Conservation (phyloP, 176 grass and related monocot genomes). For the Zizania latifolia region DNA sequence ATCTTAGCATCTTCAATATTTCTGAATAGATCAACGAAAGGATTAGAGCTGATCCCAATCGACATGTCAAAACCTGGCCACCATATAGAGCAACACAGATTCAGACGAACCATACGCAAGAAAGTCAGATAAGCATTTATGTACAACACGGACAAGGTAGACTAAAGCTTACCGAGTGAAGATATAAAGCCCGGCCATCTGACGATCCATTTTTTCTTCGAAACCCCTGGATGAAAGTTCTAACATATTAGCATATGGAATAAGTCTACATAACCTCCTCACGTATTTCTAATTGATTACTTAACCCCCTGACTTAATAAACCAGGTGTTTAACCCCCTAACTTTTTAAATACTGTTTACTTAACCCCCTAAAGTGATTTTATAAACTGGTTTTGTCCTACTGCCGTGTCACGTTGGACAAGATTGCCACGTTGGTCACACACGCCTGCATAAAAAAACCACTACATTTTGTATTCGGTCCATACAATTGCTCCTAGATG, state of each 20-base stretch:
- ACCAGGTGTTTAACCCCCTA: too few species aligned
- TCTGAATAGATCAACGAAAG: conserved; percentile 91
- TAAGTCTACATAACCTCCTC: too few species aligned
- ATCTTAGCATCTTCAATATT: conserved; percentile 58
- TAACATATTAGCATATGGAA: not conserved
- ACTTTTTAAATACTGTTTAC: too few species aligned
- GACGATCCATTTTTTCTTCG: conserved; percentile 41
- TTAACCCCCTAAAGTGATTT: too few species aligned
- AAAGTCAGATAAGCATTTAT: not conserved
- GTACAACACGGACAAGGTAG: not conserved
- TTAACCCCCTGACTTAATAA: too few species aligned
- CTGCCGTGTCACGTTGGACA: too few species aligned
- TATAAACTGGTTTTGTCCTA: too few species aligned
- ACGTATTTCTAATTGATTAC: too few species aligned
- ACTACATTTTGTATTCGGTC: too few species aligned
- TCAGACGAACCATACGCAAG: not conserved
- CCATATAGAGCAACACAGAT: conserved; percentile 11
- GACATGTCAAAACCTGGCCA: conserved; percentile 70
- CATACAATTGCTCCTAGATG: too few species aligned
- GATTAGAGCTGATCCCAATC: conserved; percentile 70
- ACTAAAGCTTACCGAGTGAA: conserved; percentile 63
- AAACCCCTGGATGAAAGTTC: conserved; percentile 50
- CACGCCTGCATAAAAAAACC: too few species aligned
- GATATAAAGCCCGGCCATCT: conserved; percentile 66
- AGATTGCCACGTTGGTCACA: too few species aligned